These are phyloP conservation scores for Venturia carpophila DNA, from an alignment of 2,329 filamentous ascomycete species.

Conservation along the genomic window DNA sequence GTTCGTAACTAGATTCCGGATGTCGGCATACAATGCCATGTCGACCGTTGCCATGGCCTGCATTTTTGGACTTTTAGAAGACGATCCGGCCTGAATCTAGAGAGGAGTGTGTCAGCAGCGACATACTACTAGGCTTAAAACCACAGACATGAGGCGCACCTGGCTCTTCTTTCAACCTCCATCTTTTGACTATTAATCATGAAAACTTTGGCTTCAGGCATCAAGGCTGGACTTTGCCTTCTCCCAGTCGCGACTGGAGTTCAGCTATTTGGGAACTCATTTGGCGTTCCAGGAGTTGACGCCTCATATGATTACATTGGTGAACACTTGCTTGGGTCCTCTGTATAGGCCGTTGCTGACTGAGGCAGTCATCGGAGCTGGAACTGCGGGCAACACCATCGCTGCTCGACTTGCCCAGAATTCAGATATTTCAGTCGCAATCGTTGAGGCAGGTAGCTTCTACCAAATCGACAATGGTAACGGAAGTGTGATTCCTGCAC, in stretches of 20 bases:
- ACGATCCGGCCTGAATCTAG: too few relatives aligned
- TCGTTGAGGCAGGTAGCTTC: slow-evolving; percentile 11
- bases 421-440: neutral
- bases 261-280: neutral
- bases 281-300: neutral
- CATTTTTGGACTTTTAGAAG: too few relatives aligned
- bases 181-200: neutral
- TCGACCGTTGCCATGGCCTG: too few relatives aligned
- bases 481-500: neutral
- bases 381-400: slow-evolving; percentile 10
- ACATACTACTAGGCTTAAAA: too few relatives aligned
- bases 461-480: slow-evolving; percentile 2
- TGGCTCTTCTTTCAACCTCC: neutral
- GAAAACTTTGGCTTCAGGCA: neutral
- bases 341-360: neutral
- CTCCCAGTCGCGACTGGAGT: neutral
- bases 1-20: too few relatives aligned
- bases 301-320: slow-evolving; percentile 2
- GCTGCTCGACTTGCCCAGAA: slow-evolving; percentile 8
- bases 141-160: neutral
- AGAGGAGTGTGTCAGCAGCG: too few relatives aligned
- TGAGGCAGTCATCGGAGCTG: slow-evolving; percentile 5
- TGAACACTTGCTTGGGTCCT: neutral
- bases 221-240: neutral
- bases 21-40: too few relatives aligned